A percentile compares a stretch with the other conserved stretches of the same genome.
Evolutionary conservation across 1,284 basidiomycete genomes (phyloP).

Genomic region (Pascua sp.): DNA sequence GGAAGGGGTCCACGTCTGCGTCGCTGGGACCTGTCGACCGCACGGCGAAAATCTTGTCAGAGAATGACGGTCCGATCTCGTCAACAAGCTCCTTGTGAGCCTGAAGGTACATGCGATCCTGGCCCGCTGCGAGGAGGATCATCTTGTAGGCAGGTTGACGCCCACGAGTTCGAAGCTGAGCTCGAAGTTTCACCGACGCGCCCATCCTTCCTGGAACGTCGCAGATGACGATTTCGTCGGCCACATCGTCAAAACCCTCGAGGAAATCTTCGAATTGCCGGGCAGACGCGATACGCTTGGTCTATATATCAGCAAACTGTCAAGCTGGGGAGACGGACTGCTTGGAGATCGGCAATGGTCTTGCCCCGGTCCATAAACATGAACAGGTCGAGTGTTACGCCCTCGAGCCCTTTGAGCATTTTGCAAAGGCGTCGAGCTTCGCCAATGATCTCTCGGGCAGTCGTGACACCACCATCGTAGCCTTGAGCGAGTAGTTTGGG

Average conservation of each 20-base stretch:
- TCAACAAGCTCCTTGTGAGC: background rate
- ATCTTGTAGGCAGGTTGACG: constrained; percentile 6
- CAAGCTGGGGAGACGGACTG: background rate
- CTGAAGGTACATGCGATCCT: constrained; percentile 14
- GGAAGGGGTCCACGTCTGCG: constrained; percentile 21
- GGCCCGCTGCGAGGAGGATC: constrained; percentile 13
- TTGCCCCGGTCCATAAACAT: constrained; percentile 24
- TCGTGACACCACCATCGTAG: constrained; percentile 17
- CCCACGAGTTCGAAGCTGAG: constrained; percentile 7
- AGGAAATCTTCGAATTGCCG: constrained; percentile 26
- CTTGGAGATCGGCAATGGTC: background rate
- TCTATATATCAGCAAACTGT: background rate
- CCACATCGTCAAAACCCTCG: constrained; percentile 16
- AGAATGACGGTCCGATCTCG: background rate
- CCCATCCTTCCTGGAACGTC: constrained; percentile 61
- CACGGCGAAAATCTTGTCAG: constrained; percentile 16
- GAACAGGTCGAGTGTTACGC: constrained; percentile 9
- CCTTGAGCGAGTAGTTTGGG: constrained; percentile 14
- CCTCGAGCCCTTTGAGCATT: background rate
- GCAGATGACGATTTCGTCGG: constrained; percentile 59
- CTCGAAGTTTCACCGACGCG: constrained; percentile 18
- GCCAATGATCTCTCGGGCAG: background rate
- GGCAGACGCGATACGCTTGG: constrained; percentile 4
- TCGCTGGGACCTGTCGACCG: constrained; percentile 15
- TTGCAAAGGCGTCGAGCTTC: constrained; percentile 4